These are phyloP conservation scores for Agapanthus africanus DNA, from an alignment of 106 monocot genomes.

Conservation along the genomic window DNA sequence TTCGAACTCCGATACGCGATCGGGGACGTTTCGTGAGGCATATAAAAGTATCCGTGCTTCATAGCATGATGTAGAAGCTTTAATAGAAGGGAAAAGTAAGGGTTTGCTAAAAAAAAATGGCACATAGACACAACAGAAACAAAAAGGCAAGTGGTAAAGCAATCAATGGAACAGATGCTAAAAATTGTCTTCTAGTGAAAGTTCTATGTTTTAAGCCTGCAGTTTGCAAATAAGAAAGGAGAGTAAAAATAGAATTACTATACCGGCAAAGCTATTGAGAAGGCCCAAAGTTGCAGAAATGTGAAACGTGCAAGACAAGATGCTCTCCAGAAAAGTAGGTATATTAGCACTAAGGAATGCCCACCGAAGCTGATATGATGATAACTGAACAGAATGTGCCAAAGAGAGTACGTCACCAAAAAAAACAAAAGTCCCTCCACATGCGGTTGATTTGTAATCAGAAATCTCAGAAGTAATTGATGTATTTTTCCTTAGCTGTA, in stretches of 20 bases:
- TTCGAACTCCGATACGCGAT: too few species aligned
- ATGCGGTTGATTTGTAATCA: slow-evolving; percentile 22
- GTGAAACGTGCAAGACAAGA: slow-evolving; percentile 33
- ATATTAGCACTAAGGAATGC: slow-evolving; percentile 19
- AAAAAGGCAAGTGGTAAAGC: not conserved
- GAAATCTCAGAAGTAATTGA: slow-evolving; percentile 13
- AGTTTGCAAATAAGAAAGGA: not conserved
- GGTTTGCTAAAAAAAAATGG: not conserved
- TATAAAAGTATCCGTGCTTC: too few species aligned
- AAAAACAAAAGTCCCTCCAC: slow-evolving; percentile 65
- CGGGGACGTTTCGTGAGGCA: too few species aligned
- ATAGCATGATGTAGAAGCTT: too few species aligned
- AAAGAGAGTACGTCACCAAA: slow-evolving; percentile 44
- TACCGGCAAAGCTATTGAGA: slow-evolving; percentile 59
- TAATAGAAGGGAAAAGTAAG: not conserved
- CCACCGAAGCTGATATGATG: slow-evolving; percentile 60
- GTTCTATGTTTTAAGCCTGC: not conserved
- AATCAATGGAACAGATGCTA: too few species aligned
- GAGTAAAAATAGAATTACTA: not conserved
- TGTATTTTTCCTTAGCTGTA: slow-evolving; percentile 16
- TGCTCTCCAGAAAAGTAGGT: slow-evolving; percentile 52
- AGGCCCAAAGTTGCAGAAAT: slow-evolving; percentile 48
- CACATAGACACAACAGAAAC: not conserved
- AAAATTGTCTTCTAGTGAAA: too few species aligned
- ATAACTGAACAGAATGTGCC: slow-evolving; percentile 42